Conservation (phyloP, 805 yeast species). For the Wickerhamomyces pijperi region DNA sequence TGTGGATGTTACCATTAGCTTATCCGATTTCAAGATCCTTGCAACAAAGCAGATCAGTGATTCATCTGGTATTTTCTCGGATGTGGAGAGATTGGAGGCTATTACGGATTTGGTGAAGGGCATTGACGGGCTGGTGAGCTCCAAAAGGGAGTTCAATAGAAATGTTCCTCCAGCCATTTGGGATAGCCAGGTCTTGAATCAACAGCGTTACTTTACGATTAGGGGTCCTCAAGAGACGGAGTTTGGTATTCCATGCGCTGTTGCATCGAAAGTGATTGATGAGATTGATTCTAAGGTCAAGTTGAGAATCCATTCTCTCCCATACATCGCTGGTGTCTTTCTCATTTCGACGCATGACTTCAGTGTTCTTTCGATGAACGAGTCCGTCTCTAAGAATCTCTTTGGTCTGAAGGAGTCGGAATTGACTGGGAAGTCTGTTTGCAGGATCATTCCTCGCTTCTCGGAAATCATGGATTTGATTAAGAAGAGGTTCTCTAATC, state of each 20-base stretch:
- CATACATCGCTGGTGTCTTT: conserved; percentile 81
- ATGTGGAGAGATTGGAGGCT: conserved; percentile 4
- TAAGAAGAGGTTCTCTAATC: conserved; percentile 23
- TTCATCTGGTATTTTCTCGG: conserved; percentile 8
- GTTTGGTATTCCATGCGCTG: conserved; percentile 60
- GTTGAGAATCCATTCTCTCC: conserved; percentile 63
- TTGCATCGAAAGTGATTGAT: conserved; percentile 49
- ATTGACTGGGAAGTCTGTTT: conserved; percentile 36
- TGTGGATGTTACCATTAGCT: conserved; percentile 40
- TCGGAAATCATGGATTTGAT: conserved; percentile 22
- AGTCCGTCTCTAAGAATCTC: conserved; percentile 65
- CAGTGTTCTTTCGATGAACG: conserved; percentile 60
- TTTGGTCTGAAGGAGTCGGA: conserved; percentile 52
- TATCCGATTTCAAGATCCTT: conserved; percentile 7
- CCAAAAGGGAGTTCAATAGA: conserved; percentile 7
- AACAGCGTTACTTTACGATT: conserved; percentile 53
- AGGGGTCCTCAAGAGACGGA: conserved; percentile 23
- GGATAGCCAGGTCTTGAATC: conserved; percentile 36
- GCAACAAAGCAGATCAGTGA: conserved; percentile 16
- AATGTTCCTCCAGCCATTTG: conserved; percentile 16
- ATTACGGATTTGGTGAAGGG: conserved; percentile 19
- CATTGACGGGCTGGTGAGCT: conserved; percentile 11
- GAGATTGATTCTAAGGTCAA: conserved; percentile 34
- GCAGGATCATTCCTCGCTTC: conserved; percentile 55
- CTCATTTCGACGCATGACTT: conserved; percentile 38